A percentile compares a stretch with the other conserved stretches of the same genome.
Evolutionary conservation across 1,284 basidiomycete species (phyloP).

Genomic region (Polyporus tsugae): DNA sequence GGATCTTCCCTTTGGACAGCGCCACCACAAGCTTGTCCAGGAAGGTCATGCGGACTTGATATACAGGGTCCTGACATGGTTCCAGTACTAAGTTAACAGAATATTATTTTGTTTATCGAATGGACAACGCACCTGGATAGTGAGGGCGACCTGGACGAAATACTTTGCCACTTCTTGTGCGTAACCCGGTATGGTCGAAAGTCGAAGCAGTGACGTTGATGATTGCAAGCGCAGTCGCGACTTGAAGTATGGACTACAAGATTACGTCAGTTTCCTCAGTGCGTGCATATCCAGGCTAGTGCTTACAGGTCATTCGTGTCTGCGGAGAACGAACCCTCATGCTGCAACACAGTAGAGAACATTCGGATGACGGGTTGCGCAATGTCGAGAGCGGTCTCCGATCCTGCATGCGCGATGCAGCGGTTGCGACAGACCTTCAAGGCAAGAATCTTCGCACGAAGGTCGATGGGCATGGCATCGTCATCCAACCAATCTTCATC

Average conservation of each 20-base stretch:
- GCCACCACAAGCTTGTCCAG: conserved; percentile 79
- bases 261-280: conserved; percentile 9
- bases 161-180: conserved; percentile 65
- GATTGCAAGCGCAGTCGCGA: conserved; percentile 85
- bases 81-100: neutral
- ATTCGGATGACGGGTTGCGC: conserved; percentile 80
- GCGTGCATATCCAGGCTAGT: neutral
- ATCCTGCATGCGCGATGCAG: conserved; percentile 70
- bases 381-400: conserved; percentile 69
- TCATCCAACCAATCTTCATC: conserved; percentile 84
- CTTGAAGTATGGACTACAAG: conserved; percentile 61
- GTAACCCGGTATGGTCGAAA: conserved; percentile 73
- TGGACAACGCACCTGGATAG: conserved; percentile 68
- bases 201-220: conserved; percentile 82
- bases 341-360: conserved; percentile 71
- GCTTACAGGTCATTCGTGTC: conserved; percentile 73
- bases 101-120: neutral
- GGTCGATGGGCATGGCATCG: conserved; percentile 59
- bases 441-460: conserved; percentile 76
- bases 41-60: conserved; percentile 84
- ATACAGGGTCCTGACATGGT: conserved; percentile 79
- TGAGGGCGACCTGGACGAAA: conserved; percentile 78
- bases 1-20: conserved; percentile 68
- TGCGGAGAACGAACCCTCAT: conserved; percentile 70
- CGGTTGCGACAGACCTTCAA: conserved; percentile 85